Base-by-base conservation (phyloP, 805 yeast genomes). In the Starmerella cellae region DNA sequence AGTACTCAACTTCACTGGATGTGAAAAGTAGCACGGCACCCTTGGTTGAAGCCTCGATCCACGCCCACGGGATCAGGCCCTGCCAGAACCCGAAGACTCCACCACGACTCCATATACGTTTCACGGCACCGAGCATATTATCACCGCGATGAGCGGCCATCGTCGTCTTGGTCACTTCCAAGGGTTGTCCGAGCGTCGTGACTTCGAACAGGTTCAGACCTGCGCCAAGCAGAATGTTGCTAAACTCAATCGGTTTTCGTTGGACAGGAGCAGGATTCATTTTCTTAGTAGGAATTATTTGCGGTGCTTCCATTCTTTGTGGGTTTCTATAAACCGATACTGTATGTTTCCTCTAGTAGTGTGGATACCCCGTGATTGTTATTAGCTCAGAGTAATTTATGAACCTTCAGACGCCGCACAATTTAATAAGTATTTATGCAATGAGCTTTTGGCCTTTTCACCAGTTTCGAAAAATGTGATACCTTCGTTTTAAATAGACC, bases 41-140 rank as follows among this genome's bases (percentile, higher is more conserved):
- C 63, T 91, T 91, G 29, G 98, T 91, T n/a, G 95, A 82, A 9
- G 95, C 98, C 64, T 88, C 98, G 54, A 91, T 82, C 96, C 97
- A 87, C 5, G 97, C 98, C 98, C 98, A 91, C 37, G 98, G 98
- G 51, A 88, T 87, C 59, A 91, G 70, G 26, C 98, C 98, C 63
- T 91, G 98, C 65, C 87, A 91, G 66, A 87, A 91, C 0, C 97
- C 98, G 23, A 74, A 59, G 16, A 79, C 55, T 41, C 98, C 98
- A 51, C 98, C 98, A 57, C 98, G 76, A 14, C 91, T 71, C 91
- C 94, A 84, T 48, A 91, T 87, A 32, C 75, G 69, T 45, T 70
- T 70, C 40, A 78, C 70, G 22, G 95, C 82, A 52, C 76, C 76
- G 10, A 74, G 52, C 48, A 91, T 66, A 2, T 76, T 60, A 47